Base-by-base conservation (phyloP, 2,329 filamentous ascomycete genomes). In the Aureobasidium sp. region DNA sequence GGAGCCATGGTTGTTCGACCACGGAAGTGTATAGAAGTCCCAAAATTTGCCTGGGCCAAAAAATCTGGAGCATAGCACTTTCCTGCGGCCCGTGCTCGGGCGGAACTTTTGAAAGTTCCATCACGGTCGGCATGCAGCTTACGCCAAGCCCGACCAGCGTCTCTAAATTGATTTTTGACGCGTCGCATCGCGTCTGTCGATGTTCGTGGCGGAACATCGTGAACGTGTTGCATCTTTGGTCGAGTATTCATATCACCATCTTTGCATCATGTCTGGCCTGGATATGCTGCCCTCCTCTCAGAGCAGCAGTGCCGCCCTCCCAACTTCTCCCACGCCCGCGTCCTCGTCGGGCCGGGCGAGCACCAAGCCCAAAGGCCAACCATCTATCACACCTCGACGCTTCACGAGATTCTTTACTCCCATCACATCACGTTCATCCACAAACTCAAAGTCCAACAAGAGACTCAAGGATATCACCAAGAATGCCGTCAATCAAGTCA, bases 321-420 rank as follows among this genome's bases (percentile, higher is more conserved):
- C 71, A 49, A 76, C 74, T 52, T 74, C 75, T 60, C 73, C 74
- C 48, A 70, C 70, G 64, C 64, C 67, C 47, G 65, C 75, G 31
- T 47, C 70, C 36, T 45, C 70, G 39, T 65, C 71, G 11, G 37
- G 20, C 15, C 60, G 39, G 27, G 52, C 41, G 12, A 70, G 65
- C 67, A 68, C 70, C 53, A 80, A 79, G 67, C 73, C 72, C 41
- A 78, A 72, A 65, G 77, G 75, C 63, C 76, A 77, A 36, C 79
- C 79, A 6, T 79, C 78, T 31, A 78, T 81, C 65, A 81, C 79
- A 0, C 79, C 79, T 7, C 79, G 79, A 67, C 75, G 79, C 62
- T 80, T 81, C 70, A 79, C 70, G 52, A 76, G 77, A 64, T 81
- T 81, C 71, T 81, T 81, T 70, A 79, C 78, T 14, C 79, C 79